phyloP scores from a whole-genome alignment of 2,329 filamentous ascomycete species.

The Hymenoscyphus occultus region DNA sequence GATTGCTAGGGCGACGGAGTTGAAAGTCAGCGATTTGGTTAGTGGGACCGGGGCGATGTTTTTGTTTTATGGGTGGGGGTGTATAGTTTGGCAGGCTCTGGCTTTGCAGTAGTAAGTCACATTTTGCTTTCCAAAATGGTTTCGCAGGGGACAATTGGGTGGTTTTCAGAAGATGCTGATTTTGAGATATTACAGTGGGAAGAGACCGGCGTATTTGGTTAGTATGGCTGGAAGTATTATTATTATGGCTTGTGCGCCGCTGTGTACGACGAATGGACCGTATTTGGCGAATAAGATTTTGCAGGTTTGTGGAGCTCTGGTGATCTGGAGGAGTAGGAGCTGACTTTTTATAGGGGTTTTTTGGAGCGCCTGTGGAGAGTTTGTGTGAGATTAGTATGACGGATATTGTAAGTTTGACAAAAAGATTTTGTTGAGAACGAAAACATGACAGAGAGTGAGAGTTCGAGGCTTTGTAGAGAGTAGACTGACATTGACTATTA shows the following conservation, averaged over 20 bases:
- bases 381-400: conserved; percentile 35
- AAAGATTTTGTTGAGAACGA: neutral
- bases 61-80: conserved; percentile 49
- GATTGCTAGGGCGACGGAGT: conserved; percentile 43
- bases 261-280: conserved; percentile 25
- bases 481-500: neutral
- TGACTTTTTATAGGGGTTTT: conserved; percentile 21
- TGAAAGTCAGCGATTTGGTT: conserved; percentile 44
- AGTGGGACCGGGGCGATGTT: conserved; percentile 51
- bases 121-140: neutral
- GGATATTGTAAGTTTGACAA: conserved; percentile 27
- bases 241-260: conserved; percentile 38
- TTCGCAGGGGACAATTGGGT: too few species aligned
- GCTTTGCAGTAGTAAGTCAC: conserved; percentile 38
- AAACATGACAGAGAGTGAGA: too few species aligned
- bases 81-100: conserved; percentile 51
- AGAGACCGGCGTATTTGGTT: conserved; percentile 46
- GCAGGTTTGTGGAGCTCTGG: conserved; percentile 5
- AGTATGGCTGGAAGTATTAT: conserved; percentile 36
- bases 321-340: neutral
- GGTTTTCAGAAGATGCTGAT: neutral
- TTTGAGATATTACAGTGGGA: conserved; percentile 29
- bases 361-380: conserved; percentile 29
- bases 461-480: too few species aligned
- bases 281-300: conserved; percentile 29